Conservation (phyloP, 495 filamentous ascomycete species). For the Geoglossum glabrum region DNA sequence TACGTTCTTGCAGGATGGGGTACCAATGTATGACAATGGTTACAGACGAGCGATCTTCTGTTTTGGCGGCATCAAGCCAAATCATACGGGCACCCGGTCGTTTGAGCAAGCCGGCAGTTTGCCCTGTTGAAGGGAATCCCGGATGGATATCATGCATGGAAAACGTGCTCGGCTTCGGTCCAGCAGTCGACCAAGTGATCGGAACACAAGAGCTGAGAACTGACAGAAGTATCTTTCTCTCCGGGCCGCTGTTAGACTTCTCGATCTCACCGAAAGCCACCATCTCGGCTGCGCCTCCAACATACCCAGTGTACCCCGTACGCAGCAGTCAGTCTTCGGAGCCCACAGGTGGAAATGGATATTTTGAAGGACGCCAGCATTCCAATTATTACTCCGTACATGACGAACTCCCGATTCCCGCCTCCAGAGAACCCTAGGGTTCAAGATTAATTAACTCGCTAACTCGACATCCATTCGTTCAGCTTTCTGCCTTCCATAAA, state of each 20-base stretch:
- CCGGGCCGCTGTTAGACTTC: neutral
- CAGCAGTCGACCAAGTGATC: neutral
- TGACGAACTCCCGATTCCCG: neutral
- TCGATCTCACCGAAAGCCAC: neutral
- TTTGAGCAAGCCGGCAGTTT: neutral
- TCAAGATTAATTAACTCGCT: neutral
- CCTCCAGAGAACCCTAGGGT: neutral
- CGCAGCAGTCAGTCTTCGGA: no score
- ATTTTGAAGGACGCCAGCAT: no score
- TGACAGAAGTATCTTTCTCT: neutral
- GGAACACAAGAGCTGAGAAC: neutral
- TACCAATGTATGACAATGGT: neutral
- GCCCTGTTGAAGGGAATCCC: neutral
- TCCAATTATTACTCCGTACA: no score
- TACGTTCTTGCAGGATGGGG: neutral
- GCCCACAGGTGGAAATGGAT: no score
- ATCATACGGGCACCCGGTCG: neutral
- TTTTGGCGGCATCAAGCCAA: neutral
- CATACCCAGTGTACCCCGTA: no score
- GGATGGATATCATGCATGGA: neutral
- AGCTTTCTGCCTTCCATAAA: neutral
- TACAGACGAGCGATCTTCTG: neutral
- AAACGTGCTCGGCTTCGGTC: neutral
- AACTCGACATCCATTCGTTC: neutral
- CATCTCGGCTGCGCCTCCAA: neutral